These are phyloP conservation scores for Vaccinium darrowii DNA, from an alignment of 148 eudicot genomes.

Conservation along the genomic window DNA sequence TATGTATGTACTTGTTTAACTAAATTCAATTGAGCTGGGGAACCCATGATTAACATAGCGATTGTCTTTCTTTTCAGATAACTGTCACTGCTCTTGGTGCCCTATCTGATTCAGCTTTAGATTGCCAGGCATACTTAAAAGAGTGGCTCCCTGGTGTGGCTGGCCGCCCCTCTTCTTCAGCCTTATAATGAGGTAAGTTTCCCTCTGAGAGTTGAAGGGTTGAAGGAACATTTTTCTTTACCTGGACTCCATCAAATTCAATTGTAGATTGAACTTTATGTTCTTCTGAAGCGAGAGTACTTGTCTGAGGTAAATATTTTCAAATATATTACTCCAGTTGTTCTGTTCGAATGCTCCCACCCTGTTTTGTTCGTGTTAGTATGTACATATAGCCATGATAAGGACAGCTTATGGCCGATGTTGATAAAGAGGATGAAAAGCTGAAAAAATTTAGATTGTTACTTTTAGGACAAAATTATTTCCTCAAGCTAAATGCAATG, in stretches of 20 bases:
- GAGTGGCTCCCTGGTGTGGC: conserved; percentile 55
- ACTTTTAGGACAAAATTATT: neutral
- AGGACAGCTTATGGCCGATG: neutral
- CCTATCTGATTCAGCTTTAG: conserved; percentile 57
- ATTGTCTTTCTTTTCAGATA: conserved; percentile 52
- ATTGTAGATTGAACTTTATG: neutral
- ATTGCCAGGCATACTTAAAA: conserved; percentile 57
- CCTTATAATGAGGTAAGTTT: conserved; percentile 42
- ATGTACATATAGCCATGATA: neutral
- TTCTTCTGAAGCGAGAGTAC: conserved; percentile 40
- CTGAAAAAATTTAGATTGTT: neutral
- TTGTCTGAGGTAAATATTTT: conserved; percentile 67
- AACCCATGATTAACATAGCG: conserved; percentile 9
- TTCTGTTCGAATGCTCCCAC: neutral
- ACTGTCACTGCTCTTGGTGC: conserved; percentile 78
- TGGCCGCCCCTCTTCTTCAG: conserved; percentile 41
- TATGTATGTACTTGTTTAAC: conserved; percentile 49
- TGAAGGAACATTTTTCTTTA: neutral
- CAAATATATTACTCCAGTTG: neutral
- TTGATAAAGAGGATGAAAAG: neutral
- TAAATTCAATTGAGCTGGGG: neutral
- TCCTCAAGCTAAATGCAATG: neutral
- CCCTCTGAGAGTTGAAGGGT: neutral
- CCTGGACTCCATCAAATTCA: neutral
- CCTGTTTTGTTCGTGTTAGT: neutral